Evolutionary conservation across 2,329 filamentous ascomycete genomes (phyloP), one percentile per base, ranked within the genome.

Genomic region (Alternaria novae-zelandiae): DNA sequence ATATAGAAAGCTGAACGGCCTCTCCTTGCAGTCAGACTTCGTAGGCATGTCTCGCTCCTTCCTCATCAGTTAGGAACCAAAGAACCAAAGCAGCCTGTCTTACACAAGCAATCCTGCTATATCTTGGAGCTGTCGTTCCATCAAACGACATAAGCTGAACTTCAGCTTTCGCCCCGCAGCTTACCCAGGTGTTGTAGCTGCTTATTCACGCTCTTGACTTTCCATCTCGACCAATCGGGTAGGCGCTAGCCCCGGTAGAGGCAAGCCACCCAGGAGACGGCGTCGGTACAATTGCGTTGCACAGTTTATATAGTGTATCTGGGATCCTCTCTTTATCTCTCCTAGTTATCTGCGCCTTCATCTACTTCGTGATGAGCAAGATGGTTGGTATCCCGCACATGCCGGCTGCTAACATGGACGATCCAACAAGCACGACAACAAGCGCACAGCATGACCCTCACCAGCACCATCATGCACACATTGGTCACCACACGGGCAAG

Each of bases 401-500:
- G 36, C 51, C 59, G 9, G 41, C 56, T 21, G 51, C 57, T 4
- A 50, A 43, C 15, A 59, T 26, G 44, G 54, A 63, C 30, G 54
- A 60, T 10, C 57, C 65, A 50, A 44, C 47, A 17, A 63, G 54
- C 43, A 45, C 28, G 8, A 54, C 41, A 45, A 12, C 50, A 21
- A 26, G 12, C 20, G 41, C 46, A 46, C 23, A 50, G 23, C 41
- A 58, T 49, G 50, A 45, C 5, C 23, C n/a, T 23, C 44, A 60
- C 10, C 30, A 49, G 30, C 60, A 65, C 47, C 71, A 70, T 21
- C 70, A 72, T 51, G 61, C 64, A 10, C 74, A 76, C 61, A 32
- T 75, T 13, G 32, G 45, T 20, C 71, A 78, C 47, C 69, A 77
- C 50, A 63, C 75, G 2, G 78, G 80, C 2, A 82, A 82, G 26